Conservation (phyloP, 1,284 basidiomycete genomes). For the Mrakiaceae sp. region DNA sequence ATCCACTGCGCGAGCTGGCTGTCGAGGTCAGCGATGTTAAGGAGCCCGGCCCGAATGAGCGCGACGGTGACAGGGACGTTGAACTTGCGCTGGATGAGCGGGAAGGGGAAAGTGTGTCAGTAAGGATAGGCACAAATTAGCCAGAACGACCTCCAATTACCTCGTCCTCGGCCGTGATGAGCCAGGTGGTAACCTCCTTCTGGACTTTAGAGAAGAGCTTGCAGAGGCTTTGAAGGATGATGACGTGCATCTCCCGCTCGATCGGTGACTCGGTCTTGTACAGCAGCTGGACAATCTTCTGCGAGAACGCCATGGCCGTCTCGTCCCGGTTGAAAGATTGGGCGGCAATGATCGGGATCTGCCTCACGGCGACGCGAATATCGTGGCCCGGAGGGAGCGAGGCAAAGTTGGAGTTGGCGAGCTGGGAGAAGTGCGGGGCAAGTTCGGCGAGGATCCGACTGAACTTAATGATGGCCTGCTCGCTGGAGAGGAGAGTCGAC, state of each 20-base stretch:
- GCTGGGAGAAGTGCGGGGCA: slow-evolving; percentile 61
- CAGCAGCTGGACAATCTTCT: slow-evolving; percentile 46
- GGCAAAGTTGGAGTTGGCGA: slow-evolving; percentile 50
- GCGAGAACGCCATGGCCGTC: slow-evolving; percentile 82
- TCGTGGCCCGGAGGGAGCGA: slow-evolving; percentile 71
- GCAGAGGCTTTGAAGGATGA: slow-evolving; percentile 79
- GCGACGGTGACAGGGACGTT: slow-evolving; percentile 89
- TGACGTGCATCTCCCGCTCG: slow-evolving; percentile 81
- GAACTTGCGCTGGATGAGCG: slow-evolving; percentile 66
- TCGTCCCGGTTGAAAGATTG: slow-evolving; percentile 69
- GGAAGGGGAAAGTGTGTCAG: neutral
- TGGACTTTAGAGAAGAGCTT: slow-evolving; percentile 81
- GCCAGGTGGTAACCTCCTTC: slow-evolving; percentile 93
- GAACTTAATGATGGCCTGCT: slow-evolving; percentile 34
- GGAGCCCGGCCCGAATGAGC: slow-evolving; percentile 69
- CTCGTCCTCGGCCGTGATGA: slow-evolving; percentile 93
- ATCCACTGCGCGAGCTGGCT: slow-evolving; percentile 84
- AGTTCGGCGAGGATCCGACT: slow-evolving; percentile 62
- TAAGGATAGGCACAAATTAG: neutral
- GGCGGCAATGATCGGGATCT: slow-evolving; percentile 65
- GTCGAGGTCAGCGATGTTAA: slow-evolving; percentile 72
- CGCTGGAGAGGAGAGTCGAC: slow-evolving; percentile 8
- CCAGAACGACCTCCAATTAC: slow-evolving; percentile 34
- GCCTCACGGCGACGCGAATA: slow-evolving; percentile 67
- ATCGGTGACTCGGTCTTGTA: slow-evolving; percentile 75